phyloP scores from a whole-genome alignment of 2,329 filamentous ascomycete species.

The Rosellinia necatrix region DNA sequence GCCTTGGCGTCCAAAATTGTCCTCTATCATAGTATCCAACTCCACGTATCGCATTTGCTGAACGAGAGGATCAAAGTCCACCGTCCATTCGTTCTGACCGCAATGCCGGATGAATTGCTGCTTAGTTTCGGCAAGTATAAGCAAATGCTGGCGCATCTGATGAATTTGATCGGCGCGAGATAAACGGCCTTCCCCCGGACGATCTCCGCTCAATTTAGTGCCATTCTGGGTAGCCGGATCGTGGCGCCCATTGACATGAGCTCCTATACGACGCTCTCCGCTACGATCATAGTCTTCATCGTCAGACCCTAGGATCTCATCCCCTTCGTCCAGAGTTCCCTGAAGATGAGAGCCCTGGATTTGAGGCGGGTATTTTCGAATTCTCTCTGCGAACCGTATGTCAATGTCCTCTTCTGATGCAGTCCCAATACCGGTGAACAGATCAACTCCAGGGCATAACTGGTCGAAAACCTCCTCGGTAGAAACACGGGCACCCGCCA shows the following conservation, averaged over 20 bases:
- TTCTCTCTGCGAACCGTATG: constrained; percentile 53
- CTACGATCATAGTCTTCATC: constrained; percentile 45
- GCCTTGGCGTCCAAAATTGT: constrained; percentile 75
- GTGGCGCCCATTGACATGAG: constrained; percentile 37
- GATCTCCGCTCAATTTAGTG: constrained; percentile 40
- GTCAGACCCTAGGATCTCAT: constrained; percentile 40
- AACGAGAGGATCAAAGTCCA: constrained; percentile 79
- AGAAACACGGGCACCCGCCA: constrained; percentile 48
- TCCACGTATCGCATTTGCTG: constrained; percentile 74
- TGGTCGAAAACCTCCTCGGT: constrained; percentile 62
- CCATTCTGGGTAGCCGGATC: constrained; percentile 32
- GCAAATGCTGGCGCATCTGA: constrained; percentile 73
- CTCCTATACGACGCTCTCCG: constrained; percentile 28
- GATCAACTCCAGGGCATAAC: constrained; percentile 57
- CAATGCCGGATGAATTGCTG: constrained; percentile 71
- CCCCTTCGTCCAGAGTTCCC: constrained; percentile 35
- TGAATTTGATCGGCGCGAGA: constrained; percentile 54
- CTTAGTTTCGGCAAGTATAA: constrained; percentile 71
- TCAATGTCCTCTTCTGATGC: constrained; percentile 46
- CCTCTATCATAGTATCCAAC: constrained; percentile 79
- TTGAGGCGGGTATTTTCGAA: constrained; percentile 46
- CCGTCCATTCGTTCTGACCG: constrained; percentile 75
- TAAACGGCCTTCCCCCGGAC: constrained; percentile 52
- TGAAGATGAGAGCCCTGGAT: constrained; percentile 32
- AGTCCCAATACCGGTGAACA: constrained; percentile 63